phyloP scores from a whole-genome alignment of 495 filamentous ascomycete genomes.

The Aspergillus biplanus region DNA sequence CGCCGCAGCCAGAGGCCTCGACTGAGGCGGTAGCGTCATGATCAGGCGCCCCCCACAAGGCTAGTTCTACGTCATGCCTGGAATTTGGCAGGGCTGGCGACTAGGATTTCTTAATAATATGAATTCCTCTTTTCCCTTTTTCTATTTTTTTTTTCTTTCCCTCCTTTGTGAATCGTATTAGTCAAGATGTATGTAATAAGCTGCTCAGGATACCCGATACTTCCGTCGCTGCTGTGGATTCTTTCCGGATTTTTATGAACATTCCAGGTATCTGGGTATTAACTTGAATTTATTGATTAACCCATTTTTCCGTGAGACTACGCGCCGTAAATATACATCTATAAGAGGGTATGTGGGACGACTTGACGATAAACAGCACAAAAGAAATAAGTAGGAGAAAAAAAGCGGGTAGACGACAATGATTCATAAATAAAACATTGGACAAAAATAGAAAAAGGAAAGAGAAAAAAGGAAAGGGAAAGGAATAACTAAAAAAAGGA shows the following conservation, averaged over 20 bases:
- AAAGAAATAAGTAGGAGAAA: too few relatives aligned
- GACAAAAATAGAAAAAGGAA: background rate
- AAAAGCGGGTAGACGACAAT: background rate
- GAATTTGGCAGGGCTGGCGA: slow-evolving; percentile 26
- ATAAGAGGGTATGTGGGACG: background rate
- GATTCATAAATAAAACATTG: background rate
- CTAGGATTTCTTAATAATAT: slow-evolving; percentile 22
- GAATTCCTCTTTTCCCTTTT: slow-evolving; percentile 23
- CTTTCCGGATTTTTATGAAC: slow-evolving; percentile 12
- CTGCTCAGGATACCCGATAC: slow-evolving; percentile 44
- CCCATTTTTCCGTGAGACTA: background rate
- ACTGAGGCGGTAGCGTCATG: slow-evolving; percentile 5
- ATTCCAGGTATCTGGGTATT: slow-evolving; percentile 18
- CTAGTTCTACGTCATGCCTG: slow-evolving; percentile 14
- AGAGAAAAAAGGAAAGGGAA: background rate
- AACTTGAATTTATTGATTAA: slow-evolving; percentile 13
- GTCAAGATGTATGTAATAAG: slow-evolving; percentile 46
- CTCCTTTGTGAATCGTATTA: slow-evolving; percentile 31
- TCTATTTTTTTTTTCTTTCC: slow-evolving; percentile 25
- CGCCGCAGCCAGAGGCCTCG: slow-evolving; percentile 35
- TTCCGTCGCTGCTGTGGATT: slow-evolving; percentile 14
- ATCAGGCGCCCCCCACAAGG: background rate
- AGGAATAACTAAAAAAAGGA: background rate
- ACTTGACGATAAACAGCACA: too few relatives aligned
- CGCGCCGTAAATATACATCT: background rate